Base-by-base conservation (phyloP, 2,329 filamentous ascomycete species). In the Xylariaceae sp. region DNA sequence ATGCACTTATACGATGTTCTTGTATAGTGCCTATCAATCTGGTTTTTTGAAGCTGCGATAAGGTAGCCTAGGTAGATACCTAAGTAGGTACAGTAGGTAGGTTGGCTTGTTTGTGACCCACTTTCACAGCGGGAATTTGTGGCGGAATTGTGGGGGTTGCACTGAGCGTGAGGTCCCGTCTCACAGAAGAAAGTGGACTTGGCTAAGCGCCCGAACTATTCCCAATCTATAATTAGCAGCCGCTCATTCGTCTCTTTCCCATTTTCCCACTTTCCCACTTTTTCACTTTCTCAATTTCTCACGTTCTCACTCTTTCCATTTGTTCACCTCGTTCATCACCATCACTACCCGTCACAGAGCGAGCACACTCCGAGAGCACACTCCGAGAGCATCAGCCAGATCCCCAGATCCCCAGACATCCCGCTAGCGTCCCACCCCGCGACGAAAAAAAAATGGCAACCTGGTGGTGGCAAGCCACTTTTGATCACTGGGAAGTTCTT, bases 151-250 rank as follows among this genome's bases (percentile, higher is more conserved):
- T 47, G 50, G 57, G 54, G 51, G 54, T 57, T 44, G 49, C 51
- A 51, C 56, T 48, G 54, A 47, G 51, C 42, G n/a, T 34, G 42
- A 44, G 50, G 42, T 30, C 37, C 52, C 47, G 42, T 49, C 19
- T 19, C 30, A 40, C 51, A 54, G 53, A 42, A 44, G 30, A 47
- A 19, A 19, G 19, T 2, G 19, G 19, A 19, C 19, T 47, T 27
- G 26, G 47, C 62, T 67, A 67, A 67, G 65, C 65, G 65, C 65
- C 62, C 63, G 63, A 51, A 62, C 65, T 62, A 62, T 62, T 52
- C 60, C 57, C 53, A 54, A 53, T 61, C 60, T 67, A 67, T 64
- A 60, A 63, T 67, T 67, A 67, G 65, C 62, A 62, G 63, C 64
- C 65, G 61, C 60, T 64, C 62, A 59, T 60, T 62, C 59, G 53